Percentiles rank a stretch among this genome's conserved stretches.
Conservation (phyloP, 1,284 basidiomycete species). For the Microbotryum scabiosae region DNA sequence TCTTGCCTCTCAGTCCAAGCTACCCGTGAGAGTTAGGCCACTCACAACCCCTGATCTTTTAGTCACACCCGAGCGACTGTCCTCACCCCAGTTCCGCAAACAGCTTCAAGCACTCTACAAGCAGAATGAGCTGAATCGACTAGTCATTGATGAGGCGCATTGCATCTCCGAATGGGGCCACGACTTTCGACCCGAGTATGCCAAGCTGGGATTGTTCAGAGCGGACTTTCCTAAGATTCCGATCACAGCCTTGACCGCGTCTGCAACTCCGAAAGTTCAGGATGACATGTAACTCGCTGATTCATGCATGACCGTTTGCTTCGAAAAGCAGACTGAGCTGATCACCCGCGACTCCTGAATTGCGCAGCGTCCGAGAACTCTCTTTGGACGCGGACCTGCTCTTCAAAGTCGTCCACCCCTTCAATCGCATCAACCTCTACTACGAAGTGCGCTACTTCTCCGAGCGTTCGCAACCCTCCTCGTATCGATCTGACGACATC, state of each 20-base stretch:
- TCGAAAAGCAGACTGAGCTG: not conserved
- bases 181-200: conserved; percentile 48
- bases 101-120: conserved; percentile 50
- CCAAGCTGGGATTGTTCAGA: conserved; percentile 61
- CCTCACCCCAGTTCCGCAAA: conserved; percentile 49
- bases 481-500: conserved; percentile 53
- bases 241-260: conserved; percentile 74
- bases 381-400: conserved; percentile 52
- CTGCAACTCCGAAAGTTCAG: conserved; percentile 57
- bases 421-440: conserved; percentile 69
- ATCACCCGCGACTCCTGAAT: not conserved
- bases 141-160: conserved; percentile 67
- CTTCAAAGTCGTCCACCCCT: conserved; percentile 61
- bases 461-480: conserved; percentile 25
- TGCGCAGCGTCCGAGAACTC: conserved; percentile 1
- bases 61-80: conserved; percentile 69
- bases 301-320: not conserved
- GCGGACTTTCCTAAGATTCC: conserved; percentile 60
- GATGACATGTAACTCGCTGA: conserved; percentile 49
- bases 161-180: conserved; percentile 17
- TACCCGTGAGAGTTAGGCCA: not conserved
- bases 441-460: conserved; percentile 66
- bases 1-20: too few relatives aligned
- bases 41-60: not conserved
- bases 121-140: conserved; percentile 54